Percentiles rank a stretch among this genome's conserved stretches.
Conservation (phyloP, 768 basidiomycete genomes). For the Boletus rufocinnamomeus region DNA sequence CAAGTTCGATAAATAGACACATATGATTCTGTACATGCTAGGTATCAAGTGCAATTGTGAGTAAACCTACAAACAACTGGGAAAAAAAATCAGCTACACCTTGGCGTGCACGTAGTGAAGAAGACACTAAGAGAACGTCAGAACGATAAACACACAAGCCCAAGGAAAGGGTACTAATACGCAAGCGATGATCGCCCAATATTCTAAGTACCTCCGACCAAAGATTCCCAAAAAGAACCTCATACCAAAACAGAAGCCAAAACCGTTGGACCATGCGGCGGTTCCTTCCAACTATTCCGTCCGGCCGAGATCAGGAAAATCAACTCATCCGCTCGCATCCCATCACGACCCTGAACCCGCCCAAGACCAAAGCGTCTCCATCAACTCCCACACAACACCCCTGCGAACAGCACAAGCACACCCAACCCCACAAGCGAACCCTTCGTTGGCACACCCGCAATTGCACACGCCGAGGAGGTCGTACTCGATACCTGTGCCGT, state of each 20-base stretch:
- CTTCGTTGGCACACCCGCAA: conserved; percentile 5
- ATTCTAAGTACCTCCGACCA: background rate
- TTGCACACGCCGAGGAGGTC: conserved; percentile 13
- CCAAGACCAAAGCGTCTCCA: background rate
- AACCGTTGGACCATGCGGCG: background rate
- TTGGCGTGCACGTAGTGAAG: background rate
- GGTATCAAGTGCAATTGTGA: background rate
- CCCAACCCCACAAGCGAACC: conserved; percentile 10
- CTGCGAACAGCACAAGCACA: conserved; percentile 18
- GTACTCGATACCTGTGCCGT: conserved; percentile 13
- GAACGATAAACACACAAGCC: background rate
- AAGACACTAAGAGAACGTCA: background rate
- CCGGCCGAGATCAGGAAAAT: background rate
- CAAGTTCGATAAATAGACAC: background rate
- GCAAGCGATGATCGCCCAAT: background rate
- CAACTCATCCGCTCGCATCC: background rate
- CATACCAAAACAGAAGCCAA: background rate
- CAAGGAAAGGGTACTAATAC: background rate
- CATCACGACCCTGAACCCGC: background rate
- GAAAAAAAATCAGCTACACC: background rate
- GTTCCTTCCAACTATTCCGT: background rate
- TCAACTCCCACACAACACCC: conserved; percentile 15
- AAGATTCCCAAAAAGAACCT: background rate
- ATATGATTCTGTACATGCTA: background rate
- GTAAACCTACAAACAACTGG: conserved; percentile 2